A percentile compares a stretch with the other conserved stretches of the same genome.
Conservation (phyloP, 441 rosid species). For the Syzygium syzygioides region DNA sequence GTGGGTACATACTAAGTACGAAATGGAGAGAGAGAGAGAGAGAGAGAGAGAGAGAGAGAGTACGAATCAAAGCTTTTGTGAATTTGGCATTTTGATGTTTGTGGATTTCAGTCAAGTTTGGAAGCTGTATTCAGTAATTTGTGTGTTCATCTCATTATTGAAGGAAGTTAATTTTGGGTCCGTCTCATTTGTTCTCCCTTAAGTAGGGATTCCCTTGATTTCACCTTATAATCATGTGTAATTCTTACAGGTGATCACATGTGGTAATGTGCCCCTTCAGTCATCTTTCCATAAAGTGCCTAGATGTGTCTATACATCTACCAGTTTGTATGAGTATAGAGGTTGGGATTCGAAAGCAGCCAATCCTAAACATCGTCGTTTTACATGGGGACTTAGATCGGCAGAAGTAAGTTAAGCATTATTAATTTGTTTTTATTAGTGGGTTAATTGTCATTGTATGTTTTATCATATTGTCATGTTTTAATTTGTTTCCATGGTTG, state of each 20-base stretch:
- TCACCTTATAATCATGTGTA: background rate
- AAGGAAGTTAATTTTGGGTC: background rate
- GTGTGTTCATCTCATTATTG: background rate
- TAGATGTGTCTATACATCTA: slow-evolving; percentile 95
- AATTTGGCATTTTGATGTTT: background rate
- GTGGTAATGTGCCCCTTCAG: slow-evolving; percentile 96
- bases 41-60: background rate
- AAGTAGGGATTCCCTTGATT: background rate
- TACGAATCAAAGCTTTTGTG: background rate
- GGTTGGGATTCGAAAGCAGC: slow-evolving; percentile 98
- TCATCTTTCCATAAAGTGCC: slow-evolving; percentile 94
- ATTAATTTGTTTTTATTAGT: background rate
- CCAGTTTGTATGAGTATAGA: slow-evolving; percentile 86
- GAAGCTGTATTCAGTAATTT: background rate
- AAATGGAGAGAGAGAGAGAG: background rate
- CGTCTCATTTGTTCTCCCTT: background rate
- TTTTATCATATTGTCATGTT: background rate
- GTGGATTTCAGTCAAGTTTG: background rate
- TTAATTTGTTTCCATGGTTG: background rate
- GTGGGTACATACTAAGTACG: background rate
- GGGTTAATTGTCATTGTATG: background rate
- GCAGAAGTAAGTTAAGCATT: slow-evolving; percentile 28
- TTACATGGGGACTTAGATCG: slow-evolving; percentile 92
- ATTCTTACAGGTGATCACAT: slow-evolving; percentile 72
- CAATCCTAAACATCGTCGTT: slow-evolving; percentile 80